A percentile compares a stretch with the other conserved stretches of the same genome.
phyloP scores from a whole-genome alignment of 2,329 filamentous ascomycete genomes.

The Trichoderma sp. region DNA sequence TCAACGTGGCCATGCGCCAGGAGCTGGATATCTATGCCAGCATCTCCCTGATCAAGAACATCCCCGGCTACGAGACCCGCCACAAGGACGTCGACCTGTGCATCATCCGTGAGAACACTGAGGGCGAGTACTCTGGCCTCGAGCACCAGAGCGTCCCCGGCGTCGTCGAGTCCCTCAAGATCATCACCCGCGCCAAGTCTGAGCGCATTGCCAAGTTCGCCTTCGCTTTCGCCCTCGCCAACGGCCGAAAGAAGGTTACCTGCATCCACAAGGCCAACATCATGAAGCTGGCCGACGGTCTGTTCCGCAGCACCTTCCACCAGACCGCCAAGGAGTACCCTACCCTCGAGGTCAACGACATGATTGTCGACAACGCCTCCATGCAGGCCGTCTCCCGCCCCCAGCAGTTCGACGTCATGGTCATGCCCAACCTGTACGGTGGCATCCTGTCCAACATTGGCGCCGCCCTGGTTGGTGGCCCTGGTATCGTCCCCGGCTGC shows the following conservation, averaged over 20 bases:
- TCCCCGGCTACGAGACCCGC: slow-evolving; percentile 95
- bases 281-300: slow-evolving; percentile 99
- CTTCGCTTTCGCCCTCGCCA: slow-evolving; percentile 95
- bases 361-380: slow-evolving; percentile 99
- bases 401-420: slow-evolving; percentile 99
- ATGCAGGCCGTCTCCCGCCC: slow-evolving; percentile 98
- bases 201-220: slow-evolving; percentile 99
- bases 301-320: slow-evolving; percentile 98
- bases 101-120: slow-evolving; percentile 99
- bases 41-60: slow-evolving; percentile 98
- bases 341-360: slow-evolving; percentile 93
- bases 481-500: slow-evolving; percentile 95
- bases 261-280: slow-evolving; percentile 99
- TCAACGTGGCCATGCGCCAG: slow-evolving; percentile 99
- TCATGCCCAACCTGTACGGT: slow-evolving; percentile 99
- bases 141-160: slow-evolving; percentile 97
- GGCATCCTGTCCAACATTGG: slow-evolving; percentile 99
- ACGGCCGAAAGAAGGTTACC: slow-evolving; percentile 98
- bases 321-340: slow-evolving; percentile 92
- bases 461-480: slow-evolving; percentile 93
- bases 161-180: slow-evolving; percentile 99
- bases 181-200: slow-evolving; percentile 98
- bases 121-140: slow-evolving; percentile 98
- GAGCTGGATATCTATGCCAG: slow-evolving; percentile 99
- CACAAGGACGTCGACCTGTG: slow-evolving; percentile 97